These are phyloP conservation scores for Litsea cubeba DNA, from an alignment of 164 flowering plant genomes.

Conservation along the genomic window DNA sequence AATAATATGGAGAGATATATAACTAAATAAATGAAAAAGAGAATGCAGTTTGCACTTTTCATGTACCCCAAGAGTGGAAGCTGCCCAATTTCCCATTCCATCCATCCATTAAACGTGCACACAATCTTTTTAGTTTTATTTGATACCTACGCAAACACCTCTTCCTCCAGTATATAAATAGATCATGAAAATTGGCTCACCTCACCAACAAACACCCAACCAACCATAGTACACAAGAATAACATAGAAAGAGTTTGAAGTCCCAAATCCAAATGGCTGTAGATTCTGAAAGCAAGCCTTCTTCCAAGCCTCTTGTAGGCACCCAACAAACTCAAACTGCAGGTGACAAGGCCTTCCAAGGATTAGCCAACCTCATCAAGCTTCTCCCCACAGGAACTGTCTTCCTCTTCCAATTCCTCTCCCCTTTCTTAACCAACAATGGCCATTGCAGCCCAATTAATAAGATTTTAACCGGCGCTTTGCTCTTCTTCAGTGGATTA, in stretches of 20 bases:
- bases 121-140: background rate
- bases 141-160: background rate
- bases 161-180: background rate
- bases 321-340: background rate
- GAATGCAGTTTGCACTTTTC: background rate
- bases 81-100: background rate
- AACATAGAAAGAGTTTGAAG: background rate
- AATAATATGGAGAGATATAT: too few species aligned
- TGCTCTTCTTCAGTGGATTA: slow-evolving; percentile 51
- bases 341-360: slow-evolving; percentile 27
- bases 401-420: slow-evolving; percentile 71
- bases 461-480: slow-evolving; percentile 46
- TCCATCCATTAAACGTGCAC: background rate
- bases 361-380: slow-evolving; percentile 59
- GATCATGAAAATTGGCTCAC: background rate
- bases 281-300: background rate
- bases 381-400: slow-evolving; percentile 92
- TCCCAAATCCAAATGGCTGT: background rate
- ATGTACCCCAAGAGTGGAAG: background rate
- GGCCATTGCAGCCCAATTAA: slow-evolving; percentile 57
- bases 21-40: too few species aligned
- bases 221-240: too few species aligned
- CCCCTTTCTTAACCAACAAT: slow-evolving; percentile 68
- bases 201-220: too few species aligned
- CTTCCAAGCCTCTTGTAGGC: background rate